Evolutionary conservation across 2,329 filamentous ascomycete species (phyloP).

Genomic region (Botrytis paeoniae): DNA sequence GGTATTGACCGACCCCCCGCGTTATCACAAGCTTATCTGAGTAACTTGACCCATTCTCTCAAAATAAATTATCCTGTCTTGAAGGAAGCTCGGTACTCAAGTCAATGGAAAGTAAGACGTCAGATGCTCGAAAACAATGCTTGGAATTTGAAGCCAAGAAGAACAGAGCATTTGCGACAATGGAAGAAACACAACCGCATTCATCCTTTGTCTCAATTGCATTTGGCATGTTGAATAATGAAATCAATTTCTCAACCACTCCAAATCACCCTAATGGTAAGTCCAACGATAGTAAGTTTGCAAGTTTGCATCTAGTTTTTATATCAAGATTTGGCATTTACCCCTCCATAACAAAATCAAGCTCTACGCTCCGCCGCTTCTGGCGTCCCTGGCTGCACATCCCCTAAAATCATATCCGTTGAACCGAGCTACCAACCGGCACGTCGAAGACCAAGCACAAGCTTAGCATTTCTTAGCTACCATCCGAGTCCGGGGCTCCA

Average conservation of each 20-base stretch:
- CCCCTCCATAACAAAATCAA: neutral
- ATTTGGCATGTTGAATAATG: slow-evolving; percentile 9
- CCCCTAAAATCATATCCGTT: slow-evolving; percentile 12
- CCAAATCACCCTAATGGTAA: neutral
- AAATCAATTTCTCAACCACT: neutral
- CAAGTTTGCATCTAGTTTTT: neutral
- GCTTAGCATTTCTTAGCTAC: slow-evolving; percentile 8
- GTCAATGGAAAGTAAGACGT: neutral
- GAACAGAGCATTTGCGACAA: slow-evolving; percentile 1
- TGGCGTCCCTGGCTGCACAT: neutral
- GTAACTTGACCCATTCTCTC: neutral
- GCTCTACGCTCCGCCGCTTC: neutral
- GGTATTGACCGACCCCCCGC: slow-evolving; percentile 15
- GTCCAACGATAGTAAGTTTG: neutral
- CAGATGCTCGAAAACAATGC: slow-evolving; percentile 1
- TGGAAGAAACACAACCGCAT: slow-evolving; percentile 6
- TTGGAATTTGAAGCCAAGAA: neutral
- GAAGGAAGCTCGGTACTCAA: slow-evolving; percentile 4
- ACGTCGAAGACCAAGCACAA: slow-evolving; percentile 14
- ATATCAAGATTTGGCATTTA: neutral
- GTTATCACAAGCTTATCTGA: slow-evolving; percentile 18
- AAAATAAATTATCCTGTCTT: neutral
- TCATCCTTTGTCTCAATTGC: slow-evolving; percentile 13
- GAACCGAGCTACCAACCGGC: slow-evolving; percentile 18
- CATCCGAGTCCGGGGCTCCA: slow-evolving; percentile 8